phyloP scores from a whole-genome alignment of 805 yeast species.

The Myxozyma mucilagina region DNA sequence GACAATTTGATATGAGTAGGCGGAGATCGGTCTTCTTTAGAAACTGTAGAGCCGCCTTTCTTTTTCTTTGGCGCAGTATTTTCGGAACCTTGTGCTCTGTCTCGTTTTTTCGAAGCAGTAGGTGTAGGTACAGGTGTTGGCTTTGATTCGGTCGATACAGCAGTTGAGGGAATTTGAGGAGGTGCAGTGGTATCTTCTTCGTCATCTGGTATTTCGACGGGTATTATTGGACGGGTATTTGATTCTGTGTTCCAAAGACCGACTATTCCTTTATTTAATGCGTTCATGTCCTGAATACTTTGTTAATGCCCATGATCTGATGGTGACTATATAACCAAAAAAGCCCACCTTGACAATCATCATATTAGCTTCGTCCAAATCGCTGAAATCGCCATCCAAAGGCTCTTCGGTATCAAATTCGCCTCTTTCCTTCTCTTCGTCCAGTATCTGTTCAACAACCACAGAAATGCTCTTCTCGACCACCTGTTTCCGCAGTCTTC shows the following conservation, averaged over 20 bases:
- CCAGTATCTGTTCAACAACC: constrained; percentile 34
- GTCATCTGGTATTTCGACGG: constrained; percentile 19
- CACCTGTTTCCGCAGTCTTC: constrained; percentile 64
- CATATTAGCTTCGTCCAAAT: constrained; percentile 50
- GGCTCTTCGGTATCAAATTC: constrained; percentile 35
- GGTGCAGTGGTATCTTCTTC: not conserved
- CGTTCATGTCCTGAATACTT: constrained; percentile 53
- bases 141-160: not conserved
- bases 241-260: constrained; percentile 55
- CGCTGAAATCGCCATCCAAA: constrained; percentile 45
- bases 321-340: not conserved
- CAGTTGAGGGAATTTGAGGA: not conserved
- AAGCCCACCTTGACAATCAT: constrained; percentile 52
- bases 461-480: constrained; percentile 65
- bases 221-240: constrained; percentile 32
- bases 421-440: constrained; percentile 18
- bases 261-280: constrained; percentile 74
- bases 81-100: constrained; percentile 33
- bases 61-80: constrained; percentile 52
- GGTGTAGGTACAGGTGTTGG: not conserved
- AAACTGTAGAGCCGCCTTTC: constrained; percentile 47
- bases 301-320: not conserved
- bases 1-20: constrained; percentile 63
- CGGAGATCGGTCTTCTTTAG: constrained; percentile 57
- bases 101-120: constrained; percentile 33